phyloP scores from a whole-genome alignment of 768 basidiomycete genomes.

The Agaricus bisporus region DNA sequence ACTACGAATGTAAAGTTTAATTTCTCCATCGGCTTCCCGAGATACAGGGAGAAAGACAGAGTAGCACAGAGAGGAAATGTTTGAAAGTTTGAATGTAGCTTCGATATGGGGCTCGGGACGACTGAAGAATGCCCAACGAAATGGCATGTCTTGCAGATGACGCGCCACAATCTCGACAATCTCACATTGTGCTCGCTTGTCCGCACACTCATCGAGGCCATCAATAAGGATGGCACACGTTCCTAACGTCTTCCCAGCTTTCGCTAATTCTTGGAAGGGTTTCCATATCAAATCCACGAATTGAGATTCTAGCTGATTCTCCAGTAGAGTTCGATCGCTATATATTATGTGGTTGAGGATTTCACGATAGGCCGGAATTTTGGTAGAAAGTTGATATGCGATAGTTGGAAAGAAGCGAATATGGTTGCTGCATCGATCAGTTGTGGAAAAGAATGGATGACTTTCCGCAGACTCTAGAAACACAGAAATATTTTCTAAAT shows the following conservation, averaged over 20 bases:
- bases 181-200: neutral
- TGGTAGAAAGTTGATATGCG: slow-evolving; percentile 2
- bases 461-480: no score
- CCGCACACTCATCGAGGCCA: neutral
- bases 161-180: slow-evolving; percentile 1
- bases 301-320: neutral
- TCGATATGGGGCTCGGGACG: slow-evolving; percentile 1
- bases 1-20: slow-evolving; percentile 6
- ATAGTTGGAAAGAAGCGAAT: neutral
- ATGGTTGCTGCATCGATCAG: neutral
- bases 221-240: neutral
- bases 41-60: neutral
- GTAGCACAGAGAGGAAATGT: neutral
- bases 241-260: neutral
- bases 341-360: neutral
- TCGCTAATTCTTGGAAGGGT: neutral
- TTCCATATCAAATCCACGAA: neutral
- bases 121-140: slow-evolving; percentile 3
- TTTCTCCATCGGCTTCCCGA: neutral
- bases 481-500: no score
- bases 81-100: neutral
- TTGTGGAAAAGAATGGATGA: slow-evolving; percentile 10
- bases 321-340: neutral
- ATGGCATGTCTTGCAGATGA: neutral
- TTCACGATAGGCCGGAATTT: neutral